Percentiles rank a stretch among this genome's conserved stretches.
Conservation (phyloP, 1,284 basidiomycete species). For the Malassezia equina region DNA sequence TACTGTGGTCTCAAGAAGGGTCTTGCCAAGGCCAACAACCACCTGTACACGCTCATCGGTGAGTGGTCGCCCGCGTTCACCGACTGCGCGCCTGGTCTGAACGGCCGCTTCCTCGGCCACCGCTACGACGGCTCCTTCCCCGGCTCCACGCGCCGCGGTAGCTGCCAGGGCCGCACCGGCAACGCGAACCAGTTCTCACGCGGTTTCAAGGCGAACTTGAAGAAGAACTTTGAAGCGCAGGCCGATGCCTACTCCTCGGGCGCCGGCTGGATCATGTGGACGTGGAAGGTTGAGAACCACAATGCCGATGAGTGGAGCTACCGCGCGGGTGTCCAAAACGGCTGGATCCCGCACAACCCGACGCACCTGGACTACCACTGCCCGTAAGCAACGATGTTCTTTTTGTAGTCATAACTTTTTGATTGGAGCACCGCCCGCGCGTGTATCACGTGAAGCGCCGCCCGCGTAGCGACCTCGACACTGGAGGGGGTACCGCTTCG, state of each 20-base stretch:
- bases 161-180: conserved; percentile 65
- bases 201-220: conserved; percentile 70
- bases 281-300: conserved; percentile 60
- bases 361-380: conserved; percentile 4
- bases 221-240: conserved; percentile 76
- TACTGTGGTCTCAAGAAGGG: conserved; percentile 33
- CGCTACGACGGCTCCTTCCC: conserved; percentile 66
- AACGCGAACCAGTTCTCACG: conserved; percentile 61
- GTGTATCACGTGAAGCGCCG: neutral
- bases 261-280: conserved; percentile 73
- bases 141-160: conserved; percentile 54
- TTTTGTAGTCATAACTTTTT: neutral
- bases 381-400: neutral
- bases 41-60: conserved; percentile 39
- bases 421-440: neutral
- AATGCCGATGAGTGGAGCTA: conserved; percentile 45
- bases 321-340: conserved; percentile 39
- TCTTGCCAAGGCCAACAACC: conserved; percentile 24
- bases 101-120: conserved; percentile 56
- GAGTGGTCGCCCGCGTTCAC: conserved; percentile 56
- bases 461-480: neutral
- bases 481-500: too few relatives aligned
- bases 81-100: conserved; percentile 74
- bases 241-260: conserved; percentile 40
- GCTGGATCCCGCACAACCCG: conserved; percentile 35